These are phyloP conservation scores for Thielaviopsis cerberus DNA, from an alignment of 2,329 filamentous ascomycete genomes.

Conservation along the genomic window DNA sequence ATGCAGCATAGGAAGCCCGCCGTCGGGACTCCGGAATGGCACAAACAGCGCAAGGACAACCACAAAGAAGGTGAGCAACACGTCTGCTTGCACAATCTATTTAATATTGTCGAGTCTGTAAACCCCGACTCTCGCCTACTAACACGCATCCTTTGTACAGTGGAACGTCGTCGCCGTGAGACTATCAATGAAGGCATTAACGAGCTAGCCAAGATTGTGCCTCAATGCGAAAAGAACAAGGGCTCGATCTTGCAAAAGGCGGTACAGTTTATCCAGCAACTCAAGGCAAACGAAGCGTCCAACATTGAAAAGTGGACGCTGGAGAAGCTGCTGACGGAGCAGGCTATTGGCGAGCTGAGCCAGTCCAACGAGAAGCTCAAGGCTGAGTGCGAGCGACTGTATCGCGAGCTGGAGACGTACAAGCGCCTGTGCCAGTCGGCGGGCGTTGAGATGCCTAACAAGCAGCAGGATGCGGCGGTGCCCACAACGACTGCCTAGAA, in stretches of 20 bases:
- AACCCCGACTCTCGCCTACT: slow-evolving; percentile 12
- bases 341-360: slow-evolving; percentile 74
- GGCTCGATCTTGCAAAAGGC: slow-evolving; percentile 87
- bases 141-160: slow-evolving; percentile 28
- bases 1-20: slow-evolving; percentile 45
- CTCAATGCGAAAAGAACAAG: slow-evolving; percentile 97
- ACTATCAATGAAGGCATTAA: slow-evolving; percentile 99
- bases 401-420: slow-evolving; percentile 62
- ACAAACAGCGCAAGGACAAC: slow-evolving; percentile 90
- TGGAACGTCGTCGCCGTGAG: slow-evolving; percentile 87
- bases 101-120: background rate
- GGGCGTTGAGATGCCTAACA: slow-evolving; percentile 25
- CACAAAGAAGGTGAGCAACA: slow-evolving; percentile 75
- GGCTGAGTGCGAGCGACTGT: slow-evolving; percentile 57
- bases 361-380: slow-evolving; percentile 76
- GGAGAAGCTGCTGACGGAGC: slow-evolving; percentile 76
- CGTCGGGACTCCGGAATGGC: slow-evolving; percentile 96
- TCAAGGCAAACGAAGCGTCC: slow-evolving; percentile 83
- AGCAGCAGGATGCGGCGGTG: slow-evolving; percentile 5
- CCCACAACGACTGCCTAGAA: background rate
- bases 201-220: slow-evolving; percentile 91
- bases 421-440: slow-evolving; percentile 49
- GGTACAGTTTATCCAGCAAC: slow-evolving; percentile 81
- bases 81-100: background rate
- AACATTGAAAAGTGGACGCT: slow-evolving; percentile 90